Evolutionary conservation across 805 yeast species (phyloP), one percentile per base, ranked within the genome.

Genomic region (Starmerella tilneyi): DNA sequence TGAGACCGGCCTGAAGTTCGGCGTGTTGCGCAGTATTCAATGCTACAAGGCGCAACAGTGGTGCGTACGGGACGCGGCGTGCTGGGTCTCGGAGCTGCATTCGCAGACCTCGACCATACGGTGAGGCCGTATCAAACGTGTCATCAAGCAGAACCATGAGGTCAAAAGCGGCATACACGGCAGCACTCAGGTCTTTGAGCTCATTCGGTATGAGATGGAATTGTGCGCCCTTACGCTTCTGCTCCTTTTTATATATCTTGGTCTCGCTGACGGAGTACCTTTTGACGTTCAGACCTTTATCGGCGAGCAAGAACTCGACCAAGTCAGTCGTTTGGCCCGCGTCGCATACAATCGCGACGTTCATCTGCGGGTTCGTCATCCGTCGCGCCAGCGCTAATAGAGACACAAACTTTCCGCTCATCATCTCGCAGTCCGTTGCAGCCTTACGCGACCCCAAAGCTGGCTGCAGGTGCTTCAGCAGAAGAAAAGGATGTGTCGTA

Each of bases 391-490:
- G 60, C 57, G 79, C 81, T 44, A 70, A 71, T 50, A 89, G 62
- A 2, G 80, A 83, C 47, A 72, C 70, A 63, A 89, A 86, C 61
- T 88, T 89, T 58, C 60, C 83, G 34, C 54, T 51, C 41, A 47
- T 35, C 74, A 38, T 65, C 66, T 7, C 92, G 83, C 47, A 78
- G 74, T 56, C 84, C 92, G 60, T 79, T 78, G 36, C 49, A 77
- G 75, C 9, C 75, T 72, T 49, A 84, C 67, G 49, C 79, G 78
- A 62, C 80, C 84, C 32, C 15, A 51, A 24, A 13, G 26, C 40
- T 13, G 97, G 97, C 72, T 84, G 74, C 55, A 80, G 79, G 60
- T 88, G 94, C 47, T 79, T 79, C 44, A 89, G 84, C 42, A 89
- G 65, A 41, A 89, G 63, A 56, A 81, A 88, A 0, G 97, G 97